Percentiles rank a stretch among this genome's conserved stretches.
These are phyloP conservation scores for Prillingera fragicola DNA, from an alignment of 1,284 basidiomycete species.

Conservation along the genomic window DNA sequence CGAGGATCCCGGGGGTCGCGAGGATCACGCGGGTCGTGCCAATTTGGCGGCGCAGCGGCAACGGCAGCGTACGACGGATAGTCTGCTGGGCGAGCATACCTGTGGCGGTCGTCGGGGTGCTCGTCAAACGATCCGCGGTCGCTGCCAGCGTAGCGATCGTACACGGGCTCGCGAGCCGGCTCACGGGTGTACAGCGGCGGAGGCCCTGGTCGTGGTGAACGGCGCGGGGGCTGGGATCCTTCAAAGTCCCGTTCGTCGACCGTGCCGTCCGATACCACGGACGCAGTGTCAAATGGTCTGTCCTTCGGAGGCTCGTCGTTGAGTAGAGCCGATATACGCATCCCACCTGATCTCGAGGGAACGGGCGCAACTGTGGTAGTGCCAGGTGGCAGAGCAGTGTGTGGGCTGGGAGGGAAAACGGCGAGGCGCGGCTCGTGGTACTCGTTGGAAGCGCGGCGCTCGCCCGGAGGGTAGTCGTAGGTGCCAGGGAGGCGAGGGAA, in stretches of 20 bases:
- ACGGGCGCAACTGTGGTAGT: slow-evolving; percentile 6
- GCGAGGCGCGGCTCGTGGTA: slow-evolving; percentile 18
- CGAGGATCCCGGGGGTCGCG: neutral
- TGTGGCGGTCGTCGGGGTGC: slow-evolving; percentile 3
- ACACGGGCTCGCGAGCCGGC: slow-evolving; percentile 1
- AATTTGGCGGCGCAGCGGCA: slow-evolving; percentile 1
- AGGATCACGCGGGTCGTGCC: neutral
- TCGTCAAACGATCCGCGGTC: slow-evolving; percentile 5
- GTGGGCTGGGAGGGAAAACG: slow-evolving; percentile 33
- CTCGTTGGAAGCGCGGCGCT: neutral
- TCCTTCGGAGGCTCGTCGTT: slow-evolving; percentile 34
- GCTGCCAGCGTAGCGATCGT: slow-evolving; percentile 7
- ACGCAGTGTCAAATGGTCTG: slow-evolving; percentile 22
- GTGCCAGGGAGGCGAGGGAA: neutral
- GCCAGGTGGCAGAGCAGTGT: slow-evolving; percentile 1
- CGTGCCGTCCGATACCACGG: slow-evolving; percentile 40
- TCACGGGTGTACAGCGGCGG: slow-evolving; percentile 1
- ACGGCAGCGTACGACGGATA: slow-evolving; percentile 13
- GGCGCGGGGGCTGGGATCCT: slow-evolving; percentile 1
- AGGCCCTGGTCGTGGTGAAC: slow-evolving; percentile 5
- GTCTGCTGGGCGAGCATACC: neutral
- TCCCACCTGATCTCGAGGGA: slow-evolving; percentile 30
- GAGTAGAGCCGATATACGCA: slow-evolving; percentile 40
- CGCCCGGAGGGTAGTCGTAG: neutral
- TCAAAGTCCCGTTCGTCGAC: slow-evolving; percentile 38